A percentile compares a stretch with the other conserved stretches of the same genome.
Evolutionary conservation across 495 filamentous ascomycete genomes (phyloP).

Genomic region (Podospora fimiseda): DNA sequence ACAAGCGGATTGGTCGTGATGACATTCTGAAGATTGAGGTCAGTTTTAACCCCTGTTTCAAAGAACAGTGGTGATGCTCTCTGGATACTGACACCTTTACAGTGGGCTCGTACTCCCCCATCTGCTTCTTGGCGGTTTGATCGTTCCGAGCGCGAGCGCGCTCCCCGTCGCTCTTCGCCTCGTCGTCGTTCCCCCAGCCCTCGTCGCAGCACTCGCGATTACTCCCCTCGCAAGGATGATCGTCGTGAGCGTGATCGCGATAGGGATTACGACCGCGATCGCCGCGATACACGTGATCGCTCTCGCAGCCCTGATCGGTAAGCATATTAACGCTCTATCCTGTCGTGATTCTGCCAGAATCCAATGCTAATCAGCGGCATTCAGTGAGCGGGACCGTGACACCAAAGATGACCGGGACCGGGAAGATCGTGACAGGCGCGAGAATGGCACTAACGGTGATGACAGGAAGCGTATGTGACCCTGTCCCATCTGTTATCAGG

Average conservation of each 20-base stretch:
- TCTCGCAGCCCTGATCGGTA: slow-evolving; percentile 69
- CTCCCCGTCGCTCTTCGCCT: slow-evolving; percentile 58
- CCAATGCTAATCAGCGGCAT: slow-evolving; percentile 5
- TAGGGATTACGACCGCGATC: slow-evolving; percentile 70
- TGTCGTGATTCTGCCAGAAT: slow-evolving; percentile 20
- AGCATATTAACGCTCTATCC: slow-evolving; percentile 29
- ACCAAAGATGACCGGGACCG: slow-evolving; percentile 49
- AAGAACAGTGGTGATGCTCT: not conserved
- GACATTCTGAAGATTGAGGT: slow-evolving; percentile 98
- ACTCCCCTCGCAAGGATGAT: slow-evolving; percentile 87
- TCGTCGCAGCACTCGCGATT: slow-evolving; percentile 70
- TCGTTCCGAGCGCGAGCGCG: slow-evolving; percentile 35
- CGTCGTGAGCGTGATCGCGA: slow-evolving; percentile 75
- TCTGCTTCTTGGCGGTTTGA: slow-evolving; percentile 99
- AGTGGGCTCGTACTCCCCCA: slow-evolving; percentile 98
- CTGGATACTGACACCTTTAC: slow-evolving; percentile 13
- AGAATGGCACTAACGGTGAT: slow-evolving; percentile 67
- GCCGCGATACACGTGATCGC: slow-evolving; percentile 64
- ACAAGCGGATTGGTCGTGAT: slow-evolving; percentile 94
- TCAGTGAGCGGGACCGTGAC: slow-evolving; percentile 49
- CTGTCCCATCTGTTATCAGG: not conserved
- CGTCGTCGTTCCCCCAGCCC: slow-evolving; percentile 76
- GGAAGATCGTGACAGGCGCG: slow-evolving; percentile 54
- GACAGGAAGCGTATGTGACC: slow-evolving; percentile 75
- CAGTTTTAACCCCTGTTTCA: slow-evolving; percentile 21